Base-by-base conservation (phyloP, 164 flowering plant genomes). In the Aristolochia contorta region DNA sequence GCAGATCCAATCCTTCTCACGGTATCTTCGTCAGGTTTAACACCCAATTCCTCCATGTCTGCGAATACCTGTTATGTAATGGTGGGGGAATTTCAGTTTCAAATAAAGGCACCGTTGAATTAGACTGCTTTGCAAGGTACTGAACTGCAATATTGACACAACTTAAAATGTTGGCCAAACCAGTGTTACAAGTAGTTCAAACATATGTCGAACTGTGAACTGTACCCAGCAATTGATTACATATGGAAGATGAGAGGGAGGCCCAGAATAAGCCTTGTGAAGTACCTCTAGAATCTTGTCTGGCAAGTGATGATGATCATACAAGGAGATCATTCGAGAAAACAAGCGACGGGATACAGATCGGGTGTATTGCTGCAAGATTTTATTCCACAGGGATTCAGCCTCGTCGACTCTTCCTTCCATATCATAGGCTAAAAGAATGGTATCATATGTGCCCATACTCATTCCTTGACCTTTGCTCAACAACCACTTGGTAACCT, bases 401-500 rank as follows among this genome's bases (percentile, higher is more conserved):
- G 99, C 99, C 75, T 94, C 99, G 54, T 85, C 91, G 16, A 81
- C 79, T 65, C 99, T 82, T 61, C 67, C 33, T 53, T 91, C 96
- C 90, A 78, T 84, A 67, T 91, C 99, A 70, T 87, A 91, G 69
- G 99, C 97, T 69, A 94, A 76, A 10, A 94, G 72, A 52, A 94
- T 84, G 10, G 84, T 74, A 64, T 94, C 96, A 65, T 86, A 94
- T 33, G 99, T 94, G 61, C 80, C 87, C 99, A 94, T 91, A 30
- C 97, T 88, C 45, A 87, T 71, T 60, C 93, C 95, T 75, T 91
- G 96, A 49, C 99, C 99, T 81, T 87, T 94, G 81, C 87, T 80
- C 72, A 94, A 62, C 99, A 94, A 79, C 99, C 99, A 94, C 75
- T 91, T 94, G 16, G 87, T 80, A 62, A 94, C 86, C 97, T 94